Evolutionary conservation across 768 basidiomycete genomes (phyloP), one percentile per base, ranked within the genome.

Genomic region (Mycena filopes): DNA sequence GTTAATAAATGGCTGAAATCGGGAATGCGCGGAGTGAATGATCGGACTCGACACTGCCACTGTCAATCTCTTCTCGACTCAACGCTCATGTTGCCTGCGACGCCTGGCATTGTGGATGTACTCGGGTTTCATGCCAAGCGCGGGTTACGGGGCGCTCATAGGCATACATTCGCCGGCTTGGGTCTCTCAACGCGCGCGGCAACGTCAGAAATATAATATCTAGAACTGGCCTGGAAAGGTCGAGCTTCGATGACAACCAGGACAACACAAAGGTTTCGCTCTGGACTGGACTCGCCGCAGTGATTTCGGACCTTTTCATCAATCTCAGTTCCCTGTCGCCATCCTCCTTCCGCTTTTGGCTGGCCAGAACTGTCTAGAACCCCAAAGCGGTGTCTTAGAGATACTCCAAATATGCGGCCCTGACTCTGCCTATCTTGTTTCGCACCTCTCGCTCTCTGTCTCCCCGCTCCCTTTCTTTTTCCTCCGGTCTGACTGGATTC

Each of bases 401-500:
- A 50, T 26, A 16, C 25, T 43, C 54, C 46, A 58, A 61, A 57
- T 51, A 60, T 28, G 29, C 31, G 20, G 23, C 21, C 29, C 20
- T 41, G 16, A 33, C 6, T 41, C 1, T 40, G 18, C 43, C 28
- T 20, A n/a, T 21, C 31, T 47, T 31, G n/a, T n/a, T 23, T 16
- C n/a, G 23, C 31, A 26, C 43, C 18, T 21, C 46, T 33, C 48
- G 1, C 38, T 20, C 48, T 38, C n/a, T 38, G 15, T 46, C 42
- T 31, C 33, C 4, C 2, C 46, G 4, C 23, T 28, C 16, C 23
- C 47, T 28, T 31, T 31, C 21, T 16, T 57, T 21, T 29, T 60
- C 20, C 53, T n/a, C n/a, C 43, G 41, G 42, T 69, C 68, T 69
- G 68, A 66, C 68, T 69, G 68, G 68, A 66, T 60, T 69, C 68